Evolutionary conservation across 495 filamentous ascomycete genomes (phyloP), one percentile per base, ranked within the genome.

Genomic region (Beverwykella pulmonaria): DNA sequence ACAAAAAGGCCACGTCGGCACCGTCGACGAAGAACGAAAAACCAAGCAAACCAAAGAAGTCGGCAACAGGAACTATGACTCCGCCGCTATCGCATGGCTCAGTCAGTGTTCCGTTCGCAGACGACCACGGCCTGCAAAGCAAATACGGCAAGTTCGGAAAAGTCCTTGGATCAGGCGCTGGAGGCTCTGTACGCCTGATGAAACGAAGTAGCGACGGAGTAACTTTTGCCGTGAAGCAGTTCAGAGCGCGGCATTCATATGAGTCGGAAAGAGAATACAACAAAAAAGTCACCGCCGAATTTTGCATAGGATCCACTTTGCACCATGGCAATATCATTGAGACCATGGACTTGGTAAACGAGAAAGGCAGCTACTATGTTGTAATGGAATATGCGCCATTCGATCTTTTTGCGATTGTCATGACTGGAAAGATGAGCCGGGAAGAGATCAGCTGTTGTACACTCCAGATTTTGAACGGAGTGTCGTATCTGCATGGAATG

Each of bases 341-440:
- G 76, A 97, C 94, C 9, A 82, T 99, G 36, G 94, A 99, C 75
- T 96, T 99, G 67, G 87, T 99, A 17, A 89, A 97, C 64, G 94
- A 99, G 81, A 93, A 92, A 75, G 88, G 85, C 27, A 91, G 89
- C 66, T 99, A 94, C 93, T 99, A 95, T 75, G 95, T 96, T 74
- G 94, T 99, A 29, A 99, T 99, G 94, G 94, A 99, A 74, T 98
- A 95, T 75, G 95, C 92, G n/a, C 94, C 94, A 5, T 99, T 79
- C 71, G 94, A 99, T 77, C 82, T 99, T 17, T 99, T 99, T 76
- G 94, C 94, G 25, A 96, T 95, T 65, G 94, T 99, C 67, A 99
- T 99, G 94, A 98, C 94, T 0, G 94, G 94, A 19, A 98, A 94
- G 78, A 99, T 99, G 94, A 84, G 84, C 41, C 88, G 92, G 58